Evolutionary conservation across 495 filamentous ascomycete genomes (phyloP), one percentile per base, ranked within the genome.

Genomic region (Ascodesmis nigricans): DNA sequence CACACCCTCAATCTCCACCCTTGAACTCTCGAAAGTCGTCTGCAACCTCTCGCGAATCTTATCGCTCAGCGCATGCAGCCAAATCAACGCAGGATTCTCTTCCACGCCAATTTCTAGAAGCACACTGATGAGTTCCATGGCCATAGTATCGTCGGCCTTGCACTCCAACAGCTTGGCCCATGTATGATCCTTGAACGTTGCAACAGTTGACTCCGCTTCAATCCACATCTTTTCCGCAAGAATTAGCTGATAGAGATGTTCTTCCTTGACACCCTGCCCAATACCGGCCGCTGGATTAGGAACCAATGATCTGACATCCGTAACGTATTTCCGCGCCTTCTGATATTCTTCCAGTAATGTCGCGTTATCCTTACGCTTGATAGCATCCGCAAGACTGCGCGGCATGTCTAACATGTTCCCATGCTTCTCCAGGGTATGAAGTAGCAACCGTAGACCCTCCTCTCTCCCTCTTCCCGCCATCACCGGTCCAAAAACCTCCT

Each of bases 401-500:
- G 72, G 73, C 21, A 80, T 66, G 50, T 90, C 78, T 35, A 92
- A 74, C 17, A 83, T 66, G 31, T 73, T 76, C 38, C 72, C 73
- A 47, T 80, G 70, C 40, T 64, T 69, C 43, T 91, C 80, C 35
- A 95, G 64, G 3, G 68, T 66, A 2, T 63, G 59, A 21, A 79
- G 58, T 4, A 91, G 65, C 0, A 69, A 64, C 54, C 80, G 82
- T 28, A 95, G 57, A 36, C 69, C 69, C 43, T 82, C 77, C 47
- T 95, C 90, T 45, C 80, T 74, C 38, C 93, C 84, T n/a, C 78
- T 66, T 1, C 87, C 84, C 19, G 80, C 79, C 31, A 97, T 58
- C 11, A 82, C 83, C 10, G 90, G 90, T 0, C 90, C 87, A 78
- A 87, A 97, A 3, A 95, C 71, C 41, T 97, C 90, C 50, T 97